Conservation (phyloP, 179 eudicot genomes). For the Spergularia azorica region DNA sequence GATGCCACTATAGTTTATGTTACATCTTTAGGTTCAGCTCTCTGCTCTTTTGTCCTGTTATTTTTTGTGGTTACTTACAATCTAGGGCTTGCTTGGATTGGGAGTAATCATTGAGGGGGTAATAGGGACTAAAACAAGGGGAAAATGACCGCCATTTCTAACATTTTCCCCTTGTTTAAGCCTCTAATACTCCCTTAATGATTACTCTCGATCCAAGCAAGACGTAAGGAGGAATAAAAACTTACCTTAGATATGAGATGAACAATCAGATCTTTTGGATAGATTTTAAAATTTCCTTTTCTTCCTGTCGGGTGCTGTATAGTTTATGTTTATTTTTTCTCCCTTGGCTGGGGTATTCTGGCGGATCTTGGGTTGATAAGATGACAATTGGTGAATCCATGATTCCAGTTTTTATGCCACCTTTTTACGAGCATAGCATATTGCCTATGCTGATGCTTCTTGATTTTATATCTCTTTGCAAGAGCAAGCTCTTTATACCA, state of each 20-base stretch:
- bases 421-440: background rate
- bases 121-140: no score
- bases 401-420: background rate
- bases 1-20: no score
- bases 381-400: background rate
- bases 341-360: slow-evolving; percentile 2
- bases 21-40: no score
- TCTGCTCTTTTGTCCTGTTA: no score
- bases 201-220: no score
- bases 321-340: background rate
- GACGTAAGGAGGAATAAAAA: no score
- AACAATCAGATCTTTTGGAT: background rate
- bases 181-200: no score
- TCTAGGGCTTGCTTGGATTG: no score
- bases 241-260: background rate
- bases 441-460: background rate
- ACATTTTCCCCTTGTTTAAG: no score
- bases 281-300: background rate
- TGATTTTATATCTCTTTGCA: background rate
- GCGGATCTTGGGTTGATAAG: background rate
- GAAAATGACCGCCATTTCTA: no score
- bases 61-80: no score
- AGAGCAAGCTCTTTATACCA: background rate
- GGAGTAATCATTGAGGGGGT: no score
- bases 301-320: background rate